These are phyloP conservation scores for Kentomonas sorsogonicus DNA, from an alignment of 208 protist species.

Conservation along the genomic window DNA sequence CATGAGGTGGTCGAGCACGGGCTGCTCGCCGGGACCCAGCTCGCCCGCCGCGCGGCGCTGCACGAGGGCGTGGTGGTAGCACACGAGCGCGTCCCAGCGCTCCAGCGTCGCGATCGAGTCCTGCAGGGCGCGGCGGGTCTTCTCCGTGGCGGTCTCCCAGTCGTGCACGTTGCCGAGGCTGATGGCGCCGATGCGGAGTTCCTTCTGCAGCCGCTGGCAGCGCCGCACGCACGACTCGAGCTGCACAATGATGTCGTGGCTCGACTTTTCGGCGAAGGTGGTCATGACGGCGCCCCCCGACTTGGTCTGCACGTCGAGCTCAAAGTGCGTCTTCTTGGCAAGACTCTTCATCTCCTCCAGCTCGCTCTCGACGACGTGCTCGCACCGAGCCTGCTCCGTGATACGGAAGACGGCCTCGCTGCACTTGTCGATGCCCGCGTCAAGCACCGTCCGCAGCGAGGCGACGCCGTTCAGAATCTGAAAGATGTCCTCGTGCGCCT, in stretches of 20 bases:
- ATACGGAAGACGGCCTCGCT: slow-evolving; percentile 54
- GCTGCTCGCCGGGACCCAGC: neutral
- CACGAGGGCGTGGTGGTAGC: slow-evolving; percentile 2
- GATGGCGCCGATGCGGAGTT: slow-evolving; percentile 41
- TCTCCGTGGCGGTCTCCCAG: slow-evolving; percentile 67
- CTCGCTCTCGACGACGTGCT: slow-evolving; percentile 66
- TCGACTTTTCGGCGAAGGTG: neutral
- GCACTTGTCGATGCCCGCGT: slow-evolving; percentile 54
- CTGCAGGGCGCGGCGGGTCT: slow-evolving; percentile 40
- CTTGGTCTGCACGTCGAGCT: slow-evolving; percentile 18
- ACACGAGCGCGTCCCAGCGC: slow-evolving; percentile 26
- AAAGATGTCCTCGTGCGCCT: slow-evolving; percentile 41
- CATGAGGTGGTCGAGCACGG: slow-evolving; percentile 6
- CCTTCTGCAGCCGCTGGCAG: slow-evolving; percentile 42
- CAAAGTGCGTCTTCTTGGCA: slow-evolving; percentile 72
- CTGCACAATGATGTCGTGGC: slow-evolving; percentile 10
- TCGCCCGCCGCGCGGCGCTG: neutral
- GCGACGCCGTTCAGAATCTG: slow-evolving; percentile 44
- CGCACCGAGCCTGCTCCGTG: slow-evolving; percentile 54
- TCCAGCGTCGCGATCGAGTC: slow-evolving; percentile 40
- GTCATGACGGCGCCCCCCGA: neutral
- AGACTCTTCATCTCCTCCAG: slow-evolving; percentile 86
- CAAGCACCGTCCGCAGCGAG: slow-evolving; percentile 56
- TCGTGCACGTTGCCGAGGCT: slow-evolving; percentile 57
- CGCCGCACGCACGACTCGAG: slow-evolving; percentile 53